Conservation (phyloP, 2,329 filamentous ascomycete species). For the Aspergillus amoenus region DNA sequence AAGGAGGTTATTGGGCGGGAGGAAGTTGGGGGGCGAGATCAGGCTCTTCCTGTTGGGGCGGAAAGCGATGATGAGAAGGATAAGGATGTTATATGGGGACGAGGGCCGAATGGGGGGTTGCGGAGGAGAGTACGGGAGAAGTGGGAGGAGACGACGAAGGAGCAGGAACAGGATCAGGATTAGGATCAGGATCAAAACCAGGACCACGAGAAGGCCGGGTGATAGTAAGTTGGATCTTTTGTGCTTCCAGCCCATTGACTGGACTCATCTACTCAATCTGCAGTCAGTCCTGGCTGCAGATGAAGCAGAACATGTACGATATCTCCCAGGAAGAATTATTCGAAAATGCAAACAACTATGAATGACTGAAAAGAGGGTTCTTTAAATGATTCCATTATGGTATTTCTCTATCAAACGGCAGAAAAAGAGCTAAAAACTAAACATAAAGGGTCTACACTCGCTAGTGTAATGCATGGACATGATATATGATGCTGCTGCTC, state of each 20-base stretch:
- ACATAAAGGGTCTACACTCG: conserved; percentile 15
- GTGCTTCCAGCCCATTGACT: conserved; percentile 12
- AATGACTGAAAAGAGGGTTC: background rate
- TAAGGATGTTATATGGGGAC: conserved; percentile 43
- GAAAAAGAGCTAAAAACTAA: conserved; percentile 6
- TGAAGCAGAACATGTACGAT: background rate
- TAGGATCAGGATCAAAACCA: conserved; percentile 6
- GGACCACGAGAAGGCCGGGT: background rate
- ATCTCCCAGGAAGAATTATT: background rate
- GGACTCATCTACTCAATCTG: background rate
- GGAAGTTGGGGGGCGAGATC: conserved; percentile 11
- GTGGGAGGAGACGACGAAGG: conserved; percentile 31
- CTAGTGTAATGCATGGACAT: conserved; percentile 13
- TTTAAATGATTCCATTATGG: background rate
- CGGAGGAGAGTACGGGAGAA: conserved; percentile 41
- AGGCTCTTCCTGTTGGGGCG: background rate
- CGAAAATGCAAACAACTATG: background rate
- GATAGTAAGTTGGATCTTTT: conserved; percentile 7
- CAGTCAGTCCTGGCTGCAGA: background rate
- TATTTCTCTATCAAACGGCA: conserved; percentile 7
- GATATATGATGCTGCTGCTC: conserved; percentile 6
- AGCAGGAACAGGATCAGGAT: conserved; percentile 8
- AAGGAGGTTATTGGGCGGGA: conserved; percentile 35
- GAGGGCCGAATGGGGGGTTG: conserved; percentile 41
- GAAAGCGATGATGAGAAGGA: conserved; percentile 9